These are phyloP conservation scores for Yarrowia osloensis DNA, from an alignment of 805 yeast genomes.

Conservation along the genomic window DNA sequence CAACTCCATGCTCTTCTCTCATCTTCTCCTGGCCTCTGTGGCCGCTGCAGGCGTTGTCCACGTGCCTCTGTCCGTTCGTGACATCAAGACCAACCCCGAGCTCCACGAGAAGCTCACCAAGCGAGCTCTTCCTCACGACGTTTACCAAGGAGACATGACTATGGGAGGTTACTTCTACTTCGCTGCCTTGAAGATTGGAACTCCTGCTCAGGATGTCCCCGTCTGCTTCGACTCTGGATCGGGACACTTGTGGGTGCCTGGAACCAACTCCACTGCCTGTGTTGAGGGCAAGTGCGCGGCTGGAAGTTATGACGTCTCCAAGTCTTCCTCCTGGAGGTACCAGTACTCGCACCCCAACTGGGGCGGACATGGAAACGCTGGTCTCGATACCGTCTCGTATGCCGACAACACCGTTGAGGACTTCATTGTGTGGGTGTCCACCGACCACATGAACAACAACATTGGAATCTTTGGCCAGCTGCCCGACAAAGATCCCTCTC, in stretches of 20 bases:
- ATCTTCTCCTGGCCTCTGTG: neutral
- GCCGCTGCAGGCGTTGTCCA: neutral
- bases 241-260: slow-evolving; percentile 60
- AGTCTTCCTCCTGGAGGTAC: neutral
- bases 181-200: slow-evolving; percentile 49
- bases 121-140: neutral
- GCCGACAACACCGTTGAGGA: neutral
- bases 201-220: slow-evolving; percentile 54
- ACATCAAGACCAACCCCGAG: too few relatives aligned
- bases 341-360: neutral
- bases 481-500: neutral
- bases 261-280: neutral
- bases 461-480: neutral
- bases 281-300: neutral
- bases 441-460: neutral
- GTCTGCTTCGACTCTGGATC: slow-evolving; percentile 71
- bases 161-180: slow-evolving; percentile 7
- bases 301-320: neutral
- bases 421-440: neutral
- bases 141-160: neutral
- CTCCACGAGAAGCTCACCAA: too few relatives aligned
- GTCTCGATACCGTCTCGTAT: neutral
- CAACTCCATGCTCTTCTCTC: neutral
- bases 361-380: neutral
- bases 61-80: neutral